Evolutionary conservation across 2,329 filamentous ascomycete species (phyloP).

Genomic region (Cadophora malorum): DNA sequence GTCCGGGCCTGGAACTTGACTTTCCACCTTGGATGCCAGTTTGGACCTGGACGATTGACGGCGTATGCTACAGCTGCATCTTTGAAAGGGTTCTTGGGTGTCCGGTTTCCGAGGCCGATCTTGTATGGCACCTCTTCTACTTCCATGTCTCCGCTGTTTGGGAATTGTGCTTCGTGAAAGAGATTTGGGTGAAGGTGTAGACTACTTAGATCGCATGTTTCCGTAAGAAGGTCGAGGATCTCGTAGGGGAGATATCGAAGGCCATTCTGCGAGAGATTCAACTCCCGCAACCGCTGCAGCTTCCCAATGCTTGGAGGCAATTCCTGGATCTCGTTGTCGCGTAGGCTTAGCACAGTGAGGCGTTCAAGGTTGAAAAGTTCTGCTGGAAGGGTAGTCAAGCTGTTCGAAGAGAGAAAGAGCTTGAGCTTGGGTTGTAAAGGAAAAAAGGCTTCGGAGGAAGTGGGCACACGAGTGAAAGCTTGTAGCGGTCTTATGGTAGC

Average conservation of each 20-base stretch:
- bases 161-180: conserved; percentile 54
- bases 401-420: conserved; percentile 67
- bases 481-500: conserved; percentile 62
- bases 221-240: conserved; percentile 61
- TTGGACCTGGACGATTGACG: conserved; percentile 15
- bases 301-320: conserved; percentile 65
- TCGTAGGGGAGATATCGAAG: conserved; percentile 68
- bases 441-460: conserved; percentile 53
- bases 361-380: conserved; percentile 67
- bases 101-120: conserved; percentile 25
- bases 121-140: conserved; percentile 26
- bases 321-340: conserved; percentile 66
- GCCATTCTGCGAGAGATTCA: conserved; percentile 71
- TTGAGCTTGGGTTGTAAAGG: conserved; percentile 64
- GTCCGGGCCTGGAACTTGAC: conserved; percentile 41
- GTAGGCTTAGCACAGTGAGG: conserved; percentile 69
- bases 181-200: conserved; percentile 69
- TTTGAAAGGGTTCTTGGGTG: conserved; percentile 16
- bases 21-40: conserved; percentile 40
- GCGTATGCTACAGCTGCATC: conserved; percentile 6
- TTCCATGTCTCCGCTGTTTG: conserved; percentile 17
- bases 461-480: conserved; percentile 56
- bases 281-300: conserved; percentile 62
- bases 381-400: conserved; percentile 60
- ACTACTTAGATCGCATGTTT: conserved; percentile 53